These are phyloP conservation scores for Citrus unshiu DNA, from an alignment of 345 rosid species.

Conservation along the genomic window DNA sequence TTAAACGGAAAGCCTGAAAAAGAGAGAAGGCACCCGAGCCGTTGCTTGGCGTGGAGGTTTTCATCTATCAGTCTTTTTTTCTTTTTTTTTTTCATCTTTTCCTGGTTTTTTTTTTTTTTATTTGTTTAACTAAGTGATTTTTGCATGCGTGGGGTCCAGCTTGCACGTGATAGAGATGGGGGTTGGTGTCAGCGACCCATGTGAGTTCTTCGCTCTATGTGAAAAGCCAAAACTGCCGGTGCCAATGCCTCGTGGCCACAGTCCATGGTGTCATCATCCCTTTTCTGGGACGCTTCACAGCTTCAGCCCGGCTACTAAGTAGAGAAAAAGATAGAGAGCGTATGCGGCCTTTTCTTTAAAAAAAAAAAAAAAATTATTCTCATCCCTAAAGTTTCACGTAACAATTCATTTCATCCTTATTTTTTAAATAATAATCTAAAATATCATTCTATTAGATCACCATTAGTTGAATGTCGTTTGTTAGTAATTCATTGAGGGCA, in stretches of 20 bases:
- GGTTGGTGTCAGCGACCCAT: conserved; percentile 49
- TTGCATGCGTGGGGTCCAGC: conserved; percentile 28
- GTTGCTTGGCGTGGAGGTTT: conserved; percentile 56
- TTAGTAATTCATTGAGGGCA: too few species aligned
- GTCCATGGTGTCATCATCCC: neutral
- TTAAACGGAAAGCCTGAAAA: conserved; percentile 46
- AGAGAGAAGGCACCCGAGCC: conserved; percentile 32
- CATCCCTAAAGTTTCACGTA: fast-evolving
- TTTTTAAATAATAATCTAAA: too few species aligned
- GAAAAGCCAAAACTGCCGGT: conserved; percentile 44
- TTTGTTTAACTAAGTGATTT: neutral
- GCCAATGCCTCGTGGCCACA: conserved; percentile 41
- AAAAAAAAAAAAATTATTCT: too few species aligned
- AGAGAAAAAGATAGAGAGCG: neutral
- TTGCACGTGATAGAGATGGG: conserved; percentile 42
- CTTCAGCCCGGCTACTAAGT: neutral
- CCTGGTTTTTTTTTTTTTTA: neutral
- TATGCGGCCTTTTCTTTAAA: neutral
- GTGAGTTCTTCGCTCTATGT: conserved; percentile 37
- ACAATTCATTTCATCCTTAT: fast-evolving
- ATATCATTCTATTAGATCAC: too few species aligned
- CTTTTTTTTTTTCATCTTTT: neutral
- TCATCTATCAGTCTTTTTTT: neutral
- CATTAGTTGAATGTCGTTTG: too few species aligned
- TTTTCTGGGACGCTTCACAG: conserved; percentile 18